Conservation (phyloP, 768 basidiomycete species). For the Pholiota molesta region DNA sequence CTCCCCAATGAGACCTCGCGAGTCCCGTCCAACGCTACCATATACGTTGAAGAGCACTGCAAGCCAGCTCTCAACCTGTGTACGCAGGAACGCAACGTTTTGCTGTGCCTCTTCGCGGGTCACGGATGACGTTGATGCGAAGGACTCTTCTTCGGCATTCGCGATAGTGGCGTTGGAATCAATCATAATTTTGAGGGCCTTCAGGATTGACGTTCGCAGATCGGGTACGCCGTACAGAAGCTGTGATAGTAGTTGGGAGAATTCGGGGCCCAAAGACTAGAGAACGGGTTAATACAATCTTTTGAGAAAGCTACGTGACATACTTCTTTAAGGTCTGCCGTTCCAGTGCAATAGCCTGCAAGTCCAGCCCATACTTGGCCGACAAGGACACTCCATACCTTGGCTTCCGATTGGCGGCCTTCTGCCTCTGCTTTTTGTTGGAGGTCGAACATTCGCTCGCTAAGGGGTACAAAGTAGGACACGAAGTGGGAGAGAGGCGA, state of each 20-base stretch:
- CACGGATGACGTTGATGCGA: constrained; percentile 41
- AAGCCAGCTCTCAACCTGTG: constrained; percentile 90
- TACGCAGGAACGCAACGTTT: constrained; percentile 73
- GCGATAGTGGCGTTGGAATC: constrained; percentile 69
- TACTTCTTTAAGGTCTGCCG: constrained; percentile 75
- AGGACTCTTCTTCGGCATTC: constrained; percentile 21
- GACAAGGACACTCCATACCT: constrained; percentile 93
- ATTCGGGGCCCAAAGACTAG: constrained; percentile 73
- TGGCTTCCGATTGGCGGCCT: constrained; percentile 80
- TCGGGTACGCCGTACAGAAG: constrained; percentile 89
- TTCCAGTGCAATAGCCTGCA: constrained; percentile 85
- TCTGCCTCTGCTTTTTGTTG: constrained; percentile 80
- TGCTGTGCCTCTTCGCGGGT: constrained; percentile 60
- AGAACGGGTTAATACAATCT: constrained; percentile 2
- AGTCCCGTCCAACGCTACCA: constrained; percentile 77
- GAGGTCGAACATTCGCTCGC: constrained; percentile 89
- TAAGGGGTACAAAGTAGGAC: constrained; percentile 89
- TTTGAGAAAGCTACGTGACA: constrained; percentile 11
- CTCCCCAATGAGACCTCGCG: constrained; percentile 78
- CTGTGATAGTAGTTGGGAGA: constrained; percentile 90
- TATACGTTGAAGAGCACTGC: constrained; percentile 98
- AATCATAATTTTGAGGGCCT: constrained; percentile 78
- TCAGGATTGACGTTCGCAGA: constrained; percentile 81
- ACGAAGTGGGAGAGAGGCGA: constrained; percentile 87
- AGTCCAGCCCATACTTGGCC: constrained; percentile 94